A percentile compares a stretch with the other conserved stretches of the same genome.
These are phyloP conservation scores for Lignosus rhinocerotis DNA, from an alignment of 1,284 basidiomycete species.

Conservation along the genomic window DNA sequence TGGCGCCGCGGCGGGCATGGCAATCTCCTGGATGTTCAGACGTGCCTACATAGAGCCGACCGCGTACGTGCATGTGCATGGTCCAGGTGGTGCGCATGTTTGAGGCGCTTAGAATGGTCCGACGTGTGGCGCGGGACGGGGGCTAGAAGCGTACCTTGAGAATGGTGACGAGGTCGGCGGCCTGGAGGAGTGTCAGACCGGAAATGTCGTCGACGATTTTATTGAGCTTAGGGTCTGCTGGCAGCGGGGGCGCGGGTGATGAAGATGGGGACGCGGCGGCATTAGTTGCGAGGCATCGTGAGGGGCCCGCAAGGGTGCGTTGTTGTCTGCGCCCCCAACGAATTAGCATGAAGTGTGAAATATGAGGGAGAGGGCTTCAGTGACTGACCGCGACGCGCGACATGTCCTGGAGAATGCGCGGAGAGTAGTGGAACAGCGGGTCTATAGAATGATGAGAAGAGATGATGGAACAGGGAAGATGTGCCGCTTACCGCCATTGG, in stretches of 20 bases:
- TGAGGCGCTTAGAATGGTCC: not conserved
- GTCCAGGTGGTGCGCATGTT: not conserved
- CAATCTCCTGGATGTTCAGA: conserved; percentile 97
- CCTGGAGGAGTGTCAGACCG: conserved; percentile 87
- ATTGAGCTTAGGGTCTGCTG: conserved; percentile 72
- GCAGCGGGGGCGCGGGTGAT: conserved; percentile 40
- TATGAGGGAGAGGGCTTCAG: too few relatives aligned
- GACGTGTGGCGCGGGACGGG: not conserved
- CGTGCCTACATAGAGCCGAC: conserved; percentile 59
- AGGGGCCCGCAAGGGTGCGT: conserved; percentile 27
- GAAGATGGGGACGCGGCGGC: conserved; percentile 44
- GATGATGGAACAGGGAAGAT: not conserved
- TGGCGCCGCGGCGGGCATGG: conserved; percentile 82
- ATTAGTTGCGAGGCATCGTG: conserved; percentile 42
- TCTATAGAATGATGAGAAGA: conserved; percentile 31
- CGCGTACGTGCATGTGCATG: too few relatives aligned
- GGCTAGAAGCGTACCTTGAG: conserved; percentile 71
- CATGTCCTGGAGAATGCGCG: conserved; percentile 46
- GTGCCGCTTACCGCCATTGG: conserved; percentile 34
- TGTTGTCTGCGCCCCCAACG: not conserved
- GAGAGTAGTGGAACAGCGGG: conserved; percentile 49
- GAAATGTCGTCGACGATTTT: conserved; percentile 96
- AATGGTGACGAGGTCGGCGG: conserved; percentile 91
- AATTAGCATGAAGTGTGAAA: too few relatives aligned
- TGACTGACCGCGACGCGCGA: conserved; percentile 35